Evolutionary conservation across 768 basidiomycete genomes (phyloP).

Genomic region (Candolleomyces aberdarensis): DNA sequence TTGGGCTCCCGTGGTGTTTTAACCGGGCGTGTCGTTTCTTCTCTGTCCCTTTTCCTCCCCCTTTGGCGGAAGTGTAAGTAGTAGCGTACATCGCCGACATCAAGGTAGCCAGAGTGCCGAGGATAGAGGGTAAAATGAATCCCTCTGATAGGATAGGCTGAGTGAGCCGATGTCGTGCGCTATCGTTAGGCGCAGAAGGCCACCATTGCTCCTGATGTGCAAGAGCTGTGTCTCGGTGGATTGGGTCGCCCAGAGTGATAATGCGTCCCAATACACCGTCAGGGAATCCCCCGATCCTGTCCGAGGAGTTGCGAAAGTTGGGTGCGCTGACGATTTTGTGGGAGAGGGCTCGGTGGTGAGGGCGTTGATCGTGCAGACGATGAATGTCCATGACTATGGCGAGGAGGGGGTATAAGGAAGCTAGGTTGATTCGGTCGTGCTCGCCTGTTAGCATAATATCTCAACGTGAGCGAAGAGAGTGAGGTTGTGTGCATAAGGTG

Average conservation of each 20-base stretch:
- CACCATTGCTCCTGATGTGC: constrained; percentile 27
- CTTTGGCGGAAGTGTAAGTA: constrained; percentile 13
- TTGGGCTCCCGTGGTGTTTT: constrained; percentile 35
- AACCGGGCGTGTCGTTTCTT: constrained; percentile 27
- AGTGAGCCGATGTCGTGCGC: background rate
- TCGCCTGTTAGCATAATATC: too few species aligned
- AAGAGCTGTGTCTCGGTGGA: constrained; percentile 1
- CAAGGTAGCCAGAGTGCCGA: constrained; percentile 29
- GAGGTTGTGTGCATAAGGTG: too few species aligned
- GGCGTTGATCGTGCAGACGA: background rate
- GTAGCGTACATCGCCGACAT: constrained; percentile 41
- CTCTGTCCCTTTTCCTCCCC: background rate
- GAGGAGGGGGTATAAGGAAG: constrained; percentile 13
- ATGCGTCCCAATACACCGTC: constrained; percentile 22
- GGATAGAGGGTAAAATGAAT: constrained; percentile 27
- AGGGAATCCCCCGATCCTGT: constrained; percentile 13
- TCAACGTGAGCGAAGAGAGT: too few species aligned
- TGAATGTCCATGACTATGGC: constrained; percentile 9
- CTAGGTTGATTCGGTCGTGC: constrained; percentile 9
- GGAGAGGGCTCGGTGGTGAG: constrained; percentile 8
- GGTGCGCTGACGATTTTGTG: constrained; percentile 13
- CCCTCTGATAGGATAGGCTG: constrained; percentile 31
- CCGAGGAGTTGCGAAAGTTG: constrained; percentile 5
- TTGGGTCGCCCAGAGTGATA: constrained; percentile 26
- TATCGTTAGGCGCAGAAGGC: constrained; percentile 20